Evolutionary conservation across 2,329 filamentous ascomycete species (phyloP), one percentile per base, ranked within the genome.

Genomic region (Fusarium keratoplasticum): DNA sequence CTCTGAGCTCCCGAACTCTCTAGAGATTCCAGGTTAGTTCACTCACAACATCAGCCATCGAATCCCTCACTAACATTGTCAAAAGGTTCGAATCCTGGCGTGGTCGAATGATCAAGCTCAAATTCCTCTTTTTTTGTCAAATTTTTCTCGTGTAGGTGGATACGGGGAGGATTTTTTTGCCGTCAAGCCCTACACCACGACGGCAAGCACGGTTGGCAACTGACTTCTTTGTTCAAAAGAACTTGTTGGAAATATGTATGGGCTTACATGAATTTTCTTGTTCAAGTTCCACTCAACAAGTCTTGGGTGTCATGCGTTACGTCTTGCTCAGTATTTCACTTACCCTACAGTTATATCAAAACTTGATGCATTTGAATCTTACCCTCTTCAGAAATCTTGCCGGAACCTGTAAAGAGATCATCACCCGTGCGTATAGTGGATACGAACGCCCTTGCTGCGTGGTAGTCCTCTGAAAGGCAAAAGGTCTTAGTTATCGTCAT

Each of bases 11-110:
- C 66, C 69, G 61, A 70, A 70, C 22, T 18, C 69, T 71, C 67
- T 71, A 71, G 69, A 71, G 69, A 71, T 71, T 71, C 69, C 69
- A 71, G 69, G 69, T 62, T 62, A 62, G 59, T 52, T 25, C 42
- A 61, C 6, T 38, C 20, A n/a, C 4, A 33, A 5, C 8, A n/a
- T 10, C 31, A 14, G 10, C 16, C 10, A 20, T 27, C 42, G 3
- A 33, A 7, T 50, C 20, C n/a, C 10, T 11, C 29, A 29, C 20
- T 62, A 52, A 62, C 59, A 62, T 4, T 4, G n/a, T 16, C 6
- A 18, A 36, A 47, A 62, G 59, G 59, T 71, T 71, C 69, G 67
- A 71, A 64, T 71, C 69, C 69, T 71, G 69, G 69, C 69, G 69
- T 71, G 69, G 67, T 71, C 69, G 67, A 50, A 36, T 36, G 35